phyloP scores from a whole-genome alignment of 306 rosid species.

The Delonix regia region DNA sequence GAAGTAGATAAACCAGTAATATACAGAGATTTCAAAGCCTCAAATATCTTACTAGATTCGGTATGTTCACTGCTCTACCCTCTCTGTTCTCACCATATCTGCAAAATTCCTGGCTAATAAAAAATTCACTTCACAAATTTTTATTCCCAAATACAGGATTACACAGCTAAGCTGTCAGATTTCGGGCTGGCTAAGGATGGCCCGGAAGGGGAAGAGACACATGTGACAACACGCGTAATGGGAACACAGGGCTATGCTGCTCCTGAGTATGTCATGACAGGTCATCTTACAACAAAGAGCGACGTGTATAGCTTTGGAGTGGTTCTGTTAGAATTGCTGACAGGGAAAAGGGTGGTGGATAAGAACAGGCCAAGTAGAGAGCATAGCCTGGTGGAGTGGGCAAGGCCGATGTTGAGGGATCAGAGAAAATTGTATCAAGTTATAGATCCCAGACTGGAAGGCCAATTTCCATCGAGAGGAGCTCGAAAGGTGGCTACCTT shows the following conservation, averaged over 20 bases:
- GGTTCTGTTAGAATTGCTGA: conserved; percentile 76
- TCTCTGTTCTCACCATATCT: neutral
- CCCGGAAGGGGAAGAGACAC: conserved; percentile 73
- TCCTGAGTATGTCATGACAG: conserved; percentile 79
- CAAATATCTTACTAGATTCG: conserved; percentile 77
- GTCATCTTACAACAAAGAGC: conserved; percentile 76
- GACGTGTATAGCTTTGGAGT: conserved; percentile 91
- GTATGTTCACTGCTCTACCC: conserved; percentile 44
- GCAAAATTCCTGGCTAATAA: neutral
- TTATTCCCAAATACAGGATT: conserved; percentile 51
- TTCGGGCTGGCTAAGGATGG: conserved; percentile 85
- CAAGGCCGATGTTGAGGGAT: conserved; percentile 71
- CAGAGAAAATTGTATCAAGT: conserved; percentile 46
- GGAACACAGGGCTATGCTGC: conserved; percentile 91
- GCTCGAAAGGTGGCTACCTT: conserved; percentile 62
- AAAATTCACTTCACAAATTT: neutral
- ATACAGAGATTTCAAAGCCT: conserved; percentile 80
- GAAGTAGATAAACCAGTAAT: conserved; percentile 81
- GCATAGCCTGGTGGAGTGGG: conserved; percentile 77
- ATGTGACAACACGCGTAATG: conserved; percentile 61
- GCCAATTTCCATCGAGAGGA: conserved; percentile 61
- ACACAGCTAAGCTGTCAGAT: conserved; percentile 71
- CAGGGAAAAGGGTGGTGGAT: conserved; percentile 72
- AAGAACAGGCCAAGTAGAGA: conserved; percentile 43
- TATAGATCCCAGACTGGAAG: conserved; percentile 67